Percentiles rank a stretch among this genome's conserved stretches.
Conservation (phyloP, 2,329 filamentous ascomycete genomes). For the Ophiostoma sp. region DNA sequence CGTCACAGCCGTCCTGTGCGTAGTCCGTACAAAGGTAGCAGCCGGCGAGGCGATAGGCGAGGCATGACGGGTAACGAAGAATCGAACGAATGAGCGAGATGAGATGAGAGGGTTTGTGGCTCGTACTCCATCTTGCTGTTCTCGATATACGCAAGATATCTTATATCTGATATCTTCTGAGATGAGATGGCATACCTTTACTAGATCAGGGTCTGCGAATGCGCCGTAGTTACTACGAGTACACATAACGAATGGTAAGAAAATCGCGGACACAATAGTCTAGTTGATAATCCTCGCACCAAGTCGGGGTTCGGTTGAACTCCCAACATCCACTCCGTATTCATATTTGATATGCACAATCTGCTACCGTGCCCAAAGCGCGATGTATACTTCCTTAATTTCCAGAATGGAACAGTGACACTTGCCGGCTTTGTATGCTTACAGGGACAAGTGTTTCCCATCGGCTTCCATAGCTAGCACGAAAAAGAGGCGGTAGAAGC, state of each 20-base stretch:
- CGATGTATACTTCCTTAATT: slow-evolving; percentile 15
- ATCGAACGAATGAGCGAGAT: slow-evolving; percentile 7
- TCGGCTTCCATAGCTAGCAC: no score
- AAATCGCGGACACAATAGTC: neutral
- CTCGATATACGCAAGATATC: neutral
- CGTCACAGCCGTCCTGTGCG: neutral
- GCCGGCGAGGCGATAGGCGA: neutral
- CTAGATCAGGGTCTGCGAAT: neutral
- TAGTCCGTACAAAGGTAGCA: slow-evolving; percentile 5
- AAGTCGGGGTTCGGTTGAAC: slow-evolving; percentile 9
- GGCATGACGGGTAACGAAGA: neutral
- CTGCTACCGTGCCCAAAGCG: neutral
- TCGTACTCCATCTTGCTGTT: neutral
- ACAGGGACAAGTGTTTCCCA: no score
- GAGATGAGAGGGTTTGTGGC: neutral
- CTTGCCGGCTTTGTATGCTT: neutral
- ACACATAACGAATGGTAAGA: neutral
- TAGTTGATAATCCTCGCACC: no score
- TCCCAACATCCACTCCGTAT: slow-evolving; percentile 1
- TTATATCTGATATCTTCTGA: neutral
- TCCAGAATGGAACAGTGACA: slow-evolving; percentile 18
- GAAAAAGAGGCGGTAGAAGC: no score
- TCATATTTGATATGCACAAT: neutral
- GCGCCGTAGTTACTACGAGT: neutral
- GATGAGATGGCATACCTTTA: neutral